Conservation (phyloP, 768 basidiomycete species). For the Phylloporus sp. region DNA sequence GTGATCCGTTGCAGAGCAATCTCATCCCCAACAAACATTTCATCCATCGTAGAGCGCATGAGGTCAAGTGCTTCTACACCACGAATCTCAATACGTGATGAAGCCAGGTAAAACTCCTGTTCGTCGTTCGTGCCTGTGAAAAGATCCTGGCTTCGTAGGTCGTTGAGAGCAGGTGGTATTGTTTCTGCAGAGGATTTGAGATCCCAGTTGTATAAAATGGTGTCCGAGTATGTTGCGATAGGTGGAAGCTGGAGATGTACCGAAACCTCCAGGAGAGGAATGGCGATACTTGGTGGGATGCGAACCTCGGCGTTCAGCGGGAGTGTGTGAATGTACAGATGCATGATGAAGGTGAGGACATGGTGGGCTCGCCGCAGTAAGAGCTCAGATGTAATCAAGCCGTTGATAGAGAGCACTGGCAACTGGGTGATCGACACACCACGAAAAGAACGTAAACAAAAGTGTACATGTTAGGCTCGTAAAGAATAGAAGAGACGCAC, state of each 20-base stretch:
- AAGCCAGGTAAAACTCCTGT: slow-evolving; percentile 82
- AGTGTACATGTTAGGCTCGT: neutral
- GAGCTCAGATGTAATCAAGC: slow-evolving; percentile 48
- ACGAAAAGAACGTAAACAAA: neutral
- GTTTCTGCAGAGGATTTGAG: slow-evolving; percentile 28
- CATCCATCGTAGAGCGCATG: slow-evolving; percentile 85
- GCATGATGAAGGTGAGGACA: slow-evolving; percentile 68
- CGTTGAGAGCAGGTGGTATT: slow-evolving; percentile 43
- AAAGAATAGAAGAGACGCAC: neutral
- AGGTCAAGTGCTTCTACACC: slow-evolving; percentile 82
- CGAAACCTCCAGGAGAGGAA: slow-evolving; percentile 74
- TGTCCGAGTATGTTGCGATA: slow-evolving; percentile 86
- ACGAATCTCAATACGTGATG: slow-evolving; percentile 80
- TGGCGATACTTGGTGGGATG: slow-evolving; percentile 66
- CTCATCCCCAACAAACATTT: slow-evolving; percentile 74
- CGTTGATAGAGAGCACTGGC: slow-evolving; percentile 45
- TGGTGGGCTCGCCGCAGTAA: slow-evolving; percentile 68
- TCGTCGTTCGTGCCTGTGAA: slow-evolving; percentile 84
- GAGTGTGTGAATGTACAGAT: slow-evolving; percentile 73
- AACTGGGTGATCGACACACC: slow-evolving; percentile 39
- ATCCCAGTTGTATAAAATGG: slow-evolving; percentile 85
- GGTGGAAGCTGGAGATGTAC: slow-evolving; percentile 76
- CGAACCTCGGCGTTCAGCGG: slow-evolving; percentile 46
- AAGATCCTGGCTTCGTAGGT: slow-evolving; percentile 59
- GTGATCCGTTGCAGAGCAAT: slow-evolving; percentile 62